Evolutionary conservation across 768 basidiomycete species (phyloP), one percentile per base, ranked within the genome.

Genomic region (Mycena galericulata): DNA sequence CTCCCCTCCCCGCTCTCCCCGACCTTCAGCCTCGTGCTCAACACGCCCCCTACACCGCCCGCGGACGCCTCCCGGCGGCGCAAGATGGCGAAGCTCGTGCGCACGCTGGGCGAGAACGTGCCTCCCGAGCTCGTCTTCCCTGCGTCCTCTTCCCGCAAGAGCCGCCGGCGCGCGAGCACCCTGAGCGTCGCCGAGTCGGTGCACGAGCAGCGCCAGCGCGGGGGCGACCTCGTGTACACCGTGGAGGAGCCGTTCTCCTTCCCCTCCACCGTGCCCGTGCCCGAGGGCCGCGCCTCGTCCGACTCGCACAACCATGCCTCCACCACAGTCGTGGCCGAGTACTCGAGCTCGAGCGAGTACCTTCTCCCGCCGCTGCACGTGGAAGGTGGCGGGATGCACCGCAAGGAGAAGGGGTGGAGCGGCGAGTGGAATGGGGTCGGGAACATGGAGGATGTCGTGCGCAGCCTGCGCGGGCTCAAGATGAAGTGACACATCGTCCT

Each of bases 61-160:
- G 49, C 17, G 11, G 51, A 55, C 26, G 12, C 38, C 14, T 18
- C 18, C 32, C 80, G 83, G n/a, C 75, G 84, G 53, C 79, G 75
- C 69, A 79, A 79, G 43, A 79, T 86, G 78, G 84, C 82, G 26
- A 86, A 86, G 75, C 79, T 86, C 58, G 69, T 74, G 15, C 84
- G 83, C 47, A 82, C 82, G 57, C 78, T 86, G 7, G 85, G 85
- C 59, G 85, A 86, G 73, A 79, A 78, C 61, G 76, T 86, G 38
- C 85, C 85, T 22, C 62, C 79, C 3, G 83, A 83, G 64, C 80
- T 86, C 41, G 76, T 86, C 49, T 69, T 69, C 57, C 49, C 40
- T 29, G 27, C 54, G 9, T 22, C 41, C 17, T 1, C 27, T 11
- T 15, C 46, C 0, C 24, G 29, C 26, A 27, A 22, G 53, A 12